Percentiles rank a stretch among this genome's conserved stretches.
phyloP scores from a whole-genome alignment of 139 green algal species.

The Coelastrella sp. region DNA sequence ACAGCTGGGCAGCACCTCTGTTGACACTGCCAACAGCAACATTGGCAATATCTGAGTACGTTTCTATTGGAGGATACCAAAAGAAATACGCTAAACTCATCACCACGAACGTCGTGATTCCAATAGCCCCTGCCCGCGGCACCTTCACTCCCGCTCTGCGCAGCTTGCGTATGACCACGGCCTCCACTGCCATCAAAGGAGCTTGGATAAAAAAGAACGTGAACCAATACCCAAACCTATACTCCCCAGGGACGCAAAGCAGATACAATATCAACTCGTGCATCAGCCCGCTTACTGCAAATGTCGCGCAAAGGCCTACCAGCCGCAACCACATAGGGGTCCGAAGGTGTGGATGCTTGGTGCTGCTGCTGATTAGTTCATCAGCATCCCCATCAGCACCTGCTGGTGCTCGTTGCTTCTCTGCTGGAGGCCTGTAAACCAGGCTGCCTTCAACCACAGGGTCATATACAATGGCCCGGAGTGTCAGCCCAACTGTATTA shows the following conservation, averaged over 20 bases:
- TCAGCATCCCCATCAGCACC: neutral
- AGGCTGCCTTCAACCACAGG: constrained; percentile 46
- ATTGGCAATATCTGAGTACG: neutral
- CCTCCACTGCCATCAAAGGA: constrained; percentile 41
- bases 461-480: constrained; percentile 60
- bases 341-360: neutral
- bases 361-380: neutral
- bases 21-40: neutral
- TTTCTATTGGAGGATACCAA: constrained; percentile 31
- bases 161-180: neutral
- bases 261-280: constrained; percentile 51
- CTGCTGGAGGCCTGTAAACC: constrained; percentile 16
- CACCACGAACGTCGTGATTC: neutral
- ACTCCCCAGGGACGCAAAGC: constrained; percentile 19
- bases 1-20: neutral
- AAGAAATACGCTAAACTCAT: neutral
- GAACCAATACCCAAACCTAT: constrained; percentile 10
- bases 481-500: constrained; percentile 50
- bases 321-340: neutral
- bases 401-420: neutral
- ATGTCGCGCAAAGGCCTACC: constrained; percentile 10
- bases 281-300: constrained; percentile 50
- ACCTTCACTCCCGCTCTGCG: neutral
- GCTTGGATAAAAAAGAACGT: constrained; percentile 36
- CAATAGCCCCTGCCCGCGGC: neutral